Evolutionary conservation across 2,329 filamentous ascomycete genomes (phyloP).

Genomic region (Capronia epimyces): DNA sequence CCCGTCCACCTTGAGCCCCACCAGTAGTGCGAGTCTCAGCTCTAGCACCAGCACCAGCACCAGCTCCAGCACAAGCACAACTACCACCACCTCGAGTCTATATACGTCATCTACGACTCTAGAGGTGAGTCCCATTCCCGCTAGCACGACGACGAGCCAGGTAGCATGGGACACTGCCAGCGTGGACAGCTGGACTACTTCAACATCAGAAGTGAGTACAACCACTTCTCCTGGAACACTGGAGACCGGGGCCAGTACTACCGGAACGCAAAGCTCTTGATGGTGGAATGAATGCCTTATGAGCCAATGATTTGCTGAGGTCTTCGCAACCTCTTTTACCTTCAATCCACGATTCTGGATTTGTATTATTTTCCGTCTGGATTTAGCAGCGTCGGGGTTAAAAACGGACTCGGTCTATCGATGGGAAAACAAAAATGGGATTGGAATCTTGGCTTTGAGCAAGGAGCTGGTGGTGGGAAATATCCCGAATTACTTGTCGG

Average conservation of each 20-base stretch:
- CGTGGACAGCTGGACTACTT: neutral
- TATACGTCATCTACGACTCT: neutral
- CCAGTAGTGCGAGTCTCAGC: neutral
- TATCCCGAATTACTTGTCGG: too few species aligned
- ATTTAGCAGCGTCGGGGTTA: too few species aligned
- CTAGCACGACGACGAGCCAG: neutral
- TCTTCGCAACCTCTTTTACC: too few species aligned
- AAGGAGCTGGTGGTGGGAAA: too few species aligned
- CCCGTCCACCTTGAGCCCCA: constrained; percentile 3
- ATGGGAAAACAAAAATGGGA: too few species aligned
- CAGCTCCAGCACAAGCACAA: neutral
- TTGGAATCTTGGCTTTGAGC: too few species aligned
- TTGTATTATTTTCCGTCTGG: too few species aligned
- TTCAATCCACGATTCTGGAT: too few species aligned
- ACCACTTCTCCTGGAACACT: neutral
- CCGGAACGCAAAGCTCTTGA: neutral
- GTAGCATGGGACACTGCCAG: neutral
- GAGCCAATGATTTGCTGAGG: neutral
- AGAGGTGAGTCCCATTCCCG: neutral
- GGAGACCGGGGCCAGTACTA: neutral
- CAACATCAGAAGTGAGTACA: neutral
- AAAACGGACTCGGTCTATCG: too few species aligned
- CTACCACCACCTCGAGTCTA: neutral
- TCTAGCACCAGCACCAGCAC: neutral
- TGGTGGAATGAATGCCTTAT: neutral